Evolutionary conservation across 2,329 filamentous ascomycete species (phyloP), one percentile per base, ranked within the genome.

Genomic region (Scytalidium sp.): DNA sequence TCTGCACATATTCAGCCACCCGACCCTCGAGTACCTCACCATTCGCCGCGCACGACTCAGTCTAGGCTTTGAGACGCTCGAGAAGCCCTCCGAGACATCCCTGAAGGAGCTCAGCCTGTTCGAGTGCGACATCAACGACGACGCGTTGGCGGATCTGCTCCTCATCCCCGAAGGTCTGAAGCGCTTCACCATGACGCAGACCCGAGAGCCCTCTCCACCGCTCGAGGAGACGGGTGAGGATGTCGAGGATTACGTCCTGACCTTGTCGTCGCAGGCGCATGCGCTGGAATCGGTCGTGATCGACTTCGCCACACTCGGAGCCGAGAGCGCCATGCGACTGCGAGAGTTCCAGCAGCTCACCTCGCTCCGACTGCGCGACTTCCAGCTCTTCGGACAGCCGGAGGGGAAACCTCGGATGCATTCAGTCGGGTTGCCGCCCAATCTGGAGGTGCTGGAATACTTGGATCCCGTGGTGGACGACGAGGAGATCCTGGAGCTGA

Each of bases 1-100:
- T 55, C 76, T 78, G 43, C 73, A 78, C 62, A 75, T 78, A 45
- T 78, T 78, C 51, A 66, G 71, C 3, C 75, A 78, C 44, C 75
- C 75, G 0, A 74, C 73, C 1, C 67, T 78, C 19, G 74, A 77
- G 56, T 68, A 63, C 4, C 68, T 78, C 3, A 66, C 67, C 42
- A 72, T 78, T 44, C 66, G 64, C 42, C 61, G 69, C n/a, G 75
- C 75, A 10, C 71, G 68, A 52, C 65, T 78, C 3, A 74, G 75
- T 46, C 64, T 76, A 48, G 74, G 74, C 2, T 78, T 77, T 43
- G 73, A 77, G 50, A 64, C 68, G 17, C 70, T 75, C 9, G 74
- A 78, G 60, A 71, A 70, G 2, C 75, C 75, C 0, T 71, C 75
- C 56, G 66, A 73, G 50, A 77, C 75, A 2, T 67, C 67, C 0